Evolutionary conservation across 805 yeast genomes (phyloP), one percentile per base, ranked within the genome.

Genomic region (Ogataea trehalophila): DNA sequence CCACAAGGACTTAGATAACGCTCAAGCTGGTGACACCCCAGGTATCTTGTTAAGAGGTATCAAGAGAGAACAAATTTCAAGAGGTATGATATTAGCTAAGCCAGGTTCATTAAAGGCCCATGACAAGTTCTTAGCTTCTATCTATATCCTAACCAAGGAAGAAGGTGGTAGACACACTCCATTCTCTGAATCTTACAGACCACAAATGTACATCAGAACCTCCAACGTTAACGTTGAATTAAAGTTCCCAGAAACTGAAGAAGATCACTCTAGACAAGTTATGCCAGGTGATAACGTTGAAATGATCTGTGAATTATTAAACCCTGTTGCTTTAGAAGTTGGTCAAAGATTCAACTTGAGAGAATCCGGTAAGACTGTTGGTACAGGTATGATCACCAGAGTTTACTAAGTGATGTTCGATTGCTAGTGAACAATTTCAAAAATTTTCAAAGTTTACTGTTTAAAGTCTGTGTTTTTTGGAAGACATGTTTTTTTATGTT

Each of bases 111-210:
- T 92, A 63, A 82, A 86, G 72, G 87, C 98, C 52, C 96, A 91
- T 83, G 83, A 85, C 70, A 90, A 88, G 78, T 81, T 92, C 79
- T 79, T 94, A 68, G 91, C 97, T 53, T 92, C 98, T 43, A 74
- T 92, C 67, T 94, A 94, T 74, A 82, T 92, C 56, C 79, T 94
- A 69, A 80, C 95, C 67, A 86, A 89, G 73, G 98, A 94, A 67
- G 99, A 94, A 77, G 99, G 99, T 81, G 99, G 99, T 65, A 92
- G 99, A 77, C 96, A 89, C 79, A 87, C 96, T 55, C 95, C 96
- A 57, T 94, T 94, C 72, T 92, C 92, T 66, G 89, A 86, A 73
- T 86, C 90, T 82, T 94, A 91, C 84, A 88, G 95, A 79, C 99
- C 99, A 53, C 99, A 94, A 76, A 79, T 92, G 80, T 94, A 86